Percentiles rank a stretch among this genome's conserved stretches.
Conservation (phyloP, 2,329 filamentous ascomycete species). For the Dothidotthia symphoricarpi region DNA sequence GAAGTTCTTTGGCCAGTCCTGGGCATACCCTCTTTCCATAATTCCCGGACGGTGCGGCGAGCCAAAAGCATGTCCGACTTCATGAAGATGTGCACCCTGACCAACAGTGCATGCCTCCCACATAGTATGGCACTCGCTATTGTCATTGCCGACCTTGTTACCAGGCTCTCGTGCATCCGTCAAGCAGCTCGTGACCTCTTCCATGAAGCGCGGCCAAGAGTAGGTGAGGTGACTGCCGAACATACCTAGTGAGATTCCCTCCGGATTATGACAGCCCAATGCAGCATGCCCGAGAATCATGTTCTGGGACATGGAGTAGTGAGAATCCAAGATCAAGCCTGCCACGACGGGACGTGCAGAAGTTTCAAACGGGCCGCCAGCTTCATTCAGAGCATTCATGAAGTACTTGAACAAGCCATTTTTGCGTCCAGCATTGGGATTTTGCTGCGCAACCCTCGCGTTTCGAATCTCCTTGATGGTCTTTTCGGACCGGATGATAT, state of each 20-base stretch:
- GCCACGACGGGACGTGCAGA: constrained; percentile 28
- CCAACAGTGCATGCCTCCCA: constrained; percentile 49
- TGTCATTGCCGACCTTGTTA: constrained; percentile 26
- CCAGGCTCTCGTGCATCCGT: constrained; percentile 41
- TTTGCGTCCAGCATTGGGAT: constrained; percentile 10
- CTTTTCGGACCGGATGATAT: constrained; percentile 25
- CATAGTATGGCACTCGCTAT: constrained; percentile 45
- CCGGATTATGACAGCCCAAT: constrained; percentile 23
- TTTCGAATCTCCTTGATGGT: constrained; percentile 25
- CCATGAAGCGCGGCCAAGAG: constrained; percentile 32
- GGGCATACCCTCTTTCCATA: constrained; percentile 29
- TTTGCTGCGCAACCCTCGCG: constrained; percentile 21
- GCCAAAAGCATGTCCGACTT: constrained; percentile 42
- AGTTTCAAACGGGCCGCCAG: constrained; percentile 26
- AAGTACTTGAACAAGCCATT: constrained; percentile 23
- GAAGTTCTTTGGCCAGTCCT: constrained; percentile 46
- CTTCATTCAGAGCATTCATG: constrained; percentile 21
- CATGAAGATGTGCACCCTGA: constrained; percentile 40
- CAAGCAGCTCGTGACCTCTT: constrained; percentile 30
- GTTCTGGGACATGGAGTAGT: constrained; percentile 22
- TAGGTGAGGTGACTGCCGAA: constrained; percentile 31
- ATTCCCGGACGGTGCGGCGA: constrained; percentile 33
- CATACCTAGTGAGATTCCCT: constrained; percentile 28
- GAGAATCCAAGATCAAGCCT: constrained; percentile 33
- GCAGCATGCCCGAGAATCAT: constrained; percentile 26